These are phyloP conservation scores for Boletellus dicymbophilus DNA, from an alignment of 1,284 basidiomycete genomes.

Conservation along the genomic window DNA sequence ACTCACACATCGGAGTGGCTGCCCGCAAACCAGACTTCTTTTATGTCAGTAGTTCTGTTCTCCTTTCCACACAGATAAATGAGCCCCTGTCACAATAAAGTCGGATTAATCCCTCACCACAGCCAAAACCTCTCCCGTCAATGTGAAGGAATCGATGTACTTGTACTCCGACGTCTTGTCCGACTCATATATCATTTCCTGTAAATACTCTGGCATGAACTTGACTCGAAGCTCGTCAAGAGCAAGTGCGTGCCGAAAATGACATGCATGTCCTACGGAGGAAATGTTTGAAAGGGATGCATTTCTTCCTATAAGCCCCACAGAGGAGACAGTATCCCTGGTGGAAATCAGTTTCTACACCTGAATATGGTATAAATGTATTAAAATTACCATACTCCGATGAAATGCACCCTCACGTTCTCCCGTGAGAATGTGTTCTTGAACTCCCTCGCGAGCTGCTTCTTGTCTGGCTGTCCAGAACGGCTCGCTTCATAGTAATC, in stretches of 20 bases:
- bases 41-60: conserved; percentile 4
- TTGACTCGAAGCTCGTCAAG: conserved; percentile 41
- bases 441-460: conserved; percentile 29
- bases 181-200: conserved; percentile 22
- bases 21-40: conserved; percentile 21
- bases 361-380: not conserved
- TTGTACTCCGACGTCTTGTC: not conserved
- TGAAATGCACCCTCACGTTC: conserved; percentile 36
- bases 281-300: conserved; percentile 23
- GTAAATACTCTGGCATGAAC: conserved; percentile 40
- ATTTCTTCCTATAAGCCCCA: conserved; percentile 29
- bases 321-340: too few species aligned
- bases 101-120: too few species aligned
- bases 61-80: conserved; percentile 1
- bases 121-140: too few species aligned
- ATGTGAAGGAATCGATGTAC: too few species aligned
- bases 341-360: conserved; percentile 18
- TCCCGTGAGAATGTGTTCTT: conserved; percentile 37
- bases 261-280: conserved; percentile 25
- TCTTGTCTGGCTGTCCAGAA: conserved; percentile 7
- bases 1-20: conserved; percentile 33
- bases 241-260: conserved; percentile 42
- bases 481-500: conserved; percentile 32
- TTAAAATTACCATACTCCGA: conserved; percentile 39
- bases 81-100: too few species aligned